Percentiles rank a stretch among this genome's conserved stretches.
phyloP scores from a whole-genome alignment of 441 rosid species.

The Pelargonium myrrhifolium region DNA sequence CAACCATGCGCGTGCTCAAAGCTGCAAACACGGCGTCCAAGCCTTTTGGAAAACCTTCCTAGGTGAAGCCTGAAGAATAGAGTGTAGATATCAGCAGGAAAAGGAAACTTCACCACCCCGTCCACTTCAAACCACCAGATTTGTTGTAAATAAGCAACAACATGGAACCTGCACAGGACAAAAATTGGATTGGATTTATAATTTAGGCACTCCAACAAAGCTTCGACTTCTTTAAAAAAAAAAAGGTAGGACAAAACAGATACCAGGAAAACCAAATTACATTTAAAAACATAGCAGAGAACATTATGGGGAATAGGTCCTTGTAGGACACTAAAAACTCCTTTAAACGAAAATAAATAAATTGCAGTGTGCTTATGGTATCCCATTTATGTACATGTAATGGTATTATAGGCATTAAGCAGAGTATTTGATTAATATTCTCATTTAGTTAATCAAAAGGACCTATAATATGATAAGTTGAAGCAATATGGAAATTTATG shows the following conservation, averaged over 20 bases:
- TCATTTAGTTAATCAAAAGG: background rate
- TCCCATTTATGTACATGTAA: background rate
- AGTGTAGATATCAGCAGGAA: conserved; percentile 58
- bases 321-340: background rate
- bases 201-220: background rate
- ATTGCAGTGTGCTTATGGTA: background rate
- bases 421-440: background rate
- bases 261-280: background rate
- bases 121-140: conserved; percentile 84
- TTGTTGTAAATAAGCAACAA: conserved; percentile 70
- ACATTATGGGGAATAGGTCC: conserved; percentile 31
- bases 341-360: background rate
- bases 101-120: conserved; percentile 58
- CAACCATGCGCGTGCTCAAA: conserved; percentile 63
- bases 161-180: conserved; percentile 38
- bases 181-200: background rate
- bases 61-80: conserved; percentile 66
- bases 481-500: too few species aligned
- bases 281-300: conserved; percentile 28
- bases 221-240: background rate
- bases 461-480: background rate
- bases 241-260: background rate
- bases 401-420: background rate
- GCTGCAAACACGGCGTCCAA: conserved; percentile 55
- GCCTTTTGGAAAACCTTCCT: conserved; percentile 47